Evolutionary conservation across 2,329 filamentous ascomycete genomes (phyloP), one percentile per base, ranked within the genome.

Genomic region (Aureobasidium zeae): DNA sequence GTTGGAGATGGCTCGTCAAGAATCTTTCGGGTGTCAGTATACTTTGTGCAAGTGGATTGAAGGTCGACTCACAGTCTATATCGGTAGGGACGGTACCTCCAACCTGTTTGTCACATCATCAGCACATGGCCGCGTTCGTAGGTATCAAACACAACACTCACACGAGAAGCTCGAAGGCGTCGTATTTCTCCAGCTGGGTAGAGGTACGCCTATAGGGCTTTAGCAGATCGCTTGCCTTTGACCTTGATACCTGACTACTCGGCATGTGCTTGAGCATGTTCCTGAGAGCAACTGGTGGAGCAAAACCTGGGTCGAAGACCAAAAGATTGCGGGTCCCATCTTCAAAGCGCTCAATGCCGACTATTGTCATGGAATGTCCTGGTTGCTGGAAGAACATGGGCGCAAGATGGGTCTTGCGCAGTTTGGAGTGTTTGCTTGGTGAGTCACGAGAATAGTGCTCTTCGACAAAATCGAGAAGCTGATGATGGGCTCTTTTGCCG

Each of bases 381-480:
- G 79, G 79, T 55, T 89, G 84, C 59, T 96, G 89, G 47, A 94
- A 78, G 62, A 94, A 95, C 30, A 96, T 79, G 0, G 89, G 88
- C 20, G 87, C 79, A 3, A 86, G 67, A 12, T 68, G 61, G 0
- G 88, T 94, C 43, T 70, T 65, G 36, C 77, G 71, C 12, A 94
- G 73, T 55, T 79, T 83, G 26, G 71, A 65, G 2, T 63, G 54
- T 7, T 64, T 63, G 5, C 64, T 63, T 11, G 68, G 69, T 10
- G 5, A 52, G 52, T 5, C 52, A 49, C 10, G 63, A 63, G 46
- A 60, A 54, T 94, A 95, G 58, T 95, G 94, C 2, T 64, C 58
- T 52, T 87, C 81, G 4, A 93, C 72, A 8, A 73, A 72, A 16
- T 73, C 57, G 41, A 86, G 68, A 9, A 93, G 69, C 10, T 73